Percentiles rank a stretch among this genome's conserved stretches.
Conservation (phyloP, 2,329 filamentous ascomycete genomes). For the Drechmeria coniospora region DNA sequence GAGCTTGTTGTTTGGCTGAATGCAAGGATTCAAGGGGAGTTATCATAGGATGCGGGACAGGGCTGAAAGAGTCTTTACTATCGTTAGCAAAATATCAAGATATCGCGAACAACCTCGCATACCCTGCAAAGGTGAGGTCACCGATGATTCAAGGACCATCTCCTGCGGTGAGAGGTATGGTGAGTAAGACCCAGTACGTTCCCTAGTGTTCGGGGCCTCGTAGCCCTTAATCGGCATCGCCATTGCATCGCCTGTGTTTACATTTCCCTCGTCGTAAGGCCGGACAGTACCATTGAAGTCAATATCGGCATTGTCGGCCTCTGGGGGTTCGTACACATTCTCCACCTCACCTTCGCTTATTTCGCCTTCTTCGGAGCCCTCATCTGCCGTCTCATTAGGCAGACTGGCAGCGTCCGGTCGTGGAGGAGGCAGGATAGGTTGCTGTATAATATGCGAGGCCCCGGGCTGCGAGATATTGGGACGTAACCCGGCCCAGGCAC, state of each 20-base stretch:
- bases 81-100: too few species aligned
- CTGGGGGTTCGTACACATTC: constrained; percentile 34
- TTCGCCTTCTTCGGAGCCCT: constrained; percentile 54
- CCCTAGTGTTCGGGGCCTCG: too few species aligned
- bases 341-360: constrained; percentile 54
- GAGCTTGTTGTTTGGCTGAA: constrained; percentile 41
- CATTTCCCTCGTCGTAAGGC: neutral
- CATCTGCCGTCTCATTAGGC: too few species aligned
- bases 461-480: neutral
- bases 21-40: constrained; percentile 6
- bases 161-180: constrained; percentile 36
- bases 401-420: neutral
- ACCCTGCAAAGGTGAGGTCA: too few species aligned
- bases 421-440: neutral
- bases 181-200: constrained; percentile 37
- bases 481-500: constrained; percentile 4
- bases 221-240: too few species aligned
- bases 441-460: neutral
- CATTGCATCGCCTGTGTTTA: neutral
- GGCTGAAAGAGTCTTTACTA: neutral
- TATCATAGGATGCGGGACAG: too few species aligned
- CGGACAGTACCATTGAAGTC: neutral
- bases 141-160: constrained; percentile 12
- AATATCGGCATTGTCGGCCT: constrained; percentile 3
- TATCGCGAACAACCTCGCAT: too few species aligned